A percentile compares a stretch with the other conserved stretches of the same genome.
Evolutionary conservation across 257 asterid species (phyloP).

Genomic region (Fraxinus quadrangulata): DNA sequence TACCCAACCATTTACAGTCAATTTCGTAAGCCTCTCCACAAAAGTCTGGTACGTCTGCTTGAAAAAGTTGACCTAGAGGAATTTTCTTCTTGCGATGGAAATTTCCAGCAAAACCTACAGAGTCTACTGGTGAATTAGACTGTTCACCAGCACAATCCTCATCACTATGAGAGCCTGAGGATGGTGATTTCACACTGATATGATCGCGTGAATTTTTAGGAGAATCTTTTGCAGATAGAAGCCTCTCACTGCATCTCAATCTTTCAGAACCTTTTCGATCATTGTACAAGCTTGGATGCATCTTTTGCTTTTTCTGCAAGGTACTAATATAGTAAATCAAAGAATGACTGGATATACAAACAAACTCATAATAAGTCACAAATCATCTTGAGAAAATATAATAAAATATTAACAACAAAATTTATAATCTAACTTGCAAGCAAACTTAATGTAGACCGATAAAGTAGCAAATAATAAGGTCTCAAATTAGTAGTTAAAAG

Average conservation of each 20-base stretch:
- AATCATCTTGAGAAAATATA: background rate
- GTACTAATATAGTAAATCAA: conserved; percentile 30
- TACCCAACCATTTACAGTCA: conserved; percentile 53
- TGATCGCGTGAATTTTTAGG: conserved; percentile 34
- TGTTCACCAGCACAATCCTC: conserved; percentile 24
- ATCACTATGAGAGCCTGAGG: conserved; percentile 39
- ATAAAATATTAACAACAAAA: no score
- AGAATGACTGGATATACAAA: conserved; percentile 4
- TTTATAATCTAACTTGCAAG: background rate
- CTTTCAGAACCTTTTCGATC: conserved; percentile 49
- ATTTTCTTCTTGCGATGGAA: conserved; percentile 29
- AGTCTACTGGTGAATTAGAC: conserved; percentile 39
- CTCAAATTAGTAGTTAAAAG: no score
- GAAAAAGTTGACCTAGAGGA: conserved; percentile 46
- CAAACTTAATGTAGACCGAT: no score
- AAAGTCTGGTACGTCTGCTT: conserved; percentile 53
- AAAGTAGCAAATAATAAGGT: no score
- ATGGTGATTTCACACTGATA: conserved; percentile 28
- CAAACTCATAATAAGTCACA: background rate
- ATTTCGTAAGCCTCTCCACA: conserved; percentile 35
- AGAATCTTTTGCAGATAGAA: conserved; percentile 56
- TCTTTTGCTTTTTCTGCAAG: conserved; percentile 75
- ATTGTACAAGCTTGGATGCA: conserved; percentile 86
- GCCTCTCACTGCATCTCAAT: conserved; percentile 72
- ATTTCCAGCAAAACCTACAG: conserved; percentile 30